These are phyloP conservation scores for Aspergillus conjunctus DNA, from an alignment of 495 filamentous ascomycete species.

Conservation along the genomic window DNA sequence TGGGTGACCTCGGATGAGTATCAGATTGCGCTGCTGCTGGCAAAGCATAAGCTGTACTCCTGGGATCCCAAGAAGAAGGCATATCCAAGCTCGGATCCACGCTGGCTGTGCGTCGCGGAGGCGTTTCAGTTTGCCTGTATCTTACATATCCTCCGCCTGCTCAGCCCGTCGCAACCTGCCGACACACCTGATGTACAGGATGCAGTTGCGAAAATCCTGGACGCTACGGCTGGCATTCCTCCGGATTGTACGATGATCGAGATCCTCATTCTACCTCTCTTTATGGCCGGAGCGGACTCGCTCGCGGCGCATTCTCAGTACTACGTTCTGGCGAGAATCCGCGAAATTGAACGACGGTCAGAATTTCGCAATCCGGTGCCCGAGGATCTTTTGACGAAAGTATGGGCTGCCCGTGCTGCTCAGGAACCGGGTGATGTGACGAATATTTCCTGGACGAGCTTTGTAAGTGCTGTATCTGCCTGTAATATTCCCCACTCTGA, in stretches of 20 bases:
- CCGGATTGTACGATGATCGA: slow-evolving; percentile 32
- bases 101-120: slow-evolving; percentile 37
- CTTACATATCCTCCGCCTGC: slow-evolving; percentile 35
- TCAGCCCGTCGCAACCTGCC: slow-evolving; percentile 33
- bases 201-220: slow-evolving; percentile 35
- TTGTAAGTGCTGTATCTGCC: slow-evolving; percentile 32
- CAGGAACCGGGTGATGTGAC: slow-evolving; percentile 28
- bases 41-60: slow-evolving; percentile 31
- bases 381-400: slow-evolving; percentile 30
- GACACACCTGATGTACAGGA: slow-evolving; percentile 31
- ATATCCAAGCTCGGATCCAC: slow-evolving; percentile 34
- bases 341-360: slow-evolving; percentile 34
- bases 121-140: slow-evolving; percentile 41
- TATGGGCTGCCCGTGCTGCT: slow-evolving; percentile 37
- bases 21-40: slow-evolving; percentile 21
- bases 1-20: slow-evolving; percentile 26
- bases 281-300: slow-evolving; percentile 42
- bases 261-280: slow-evolving; percentile 38
- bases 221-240: slow-evolving; percentile 37
- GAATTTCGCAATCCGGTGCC: slow-evolving; percentile 37
- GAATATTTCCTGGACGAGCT: slow-evolving; percentile 41
- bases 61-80: slow-evolving; percentile 31
- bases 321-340: slow-evolving; percentile 35
- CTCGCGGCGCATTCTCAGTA: slow-evolving; percentile 37
- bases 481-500: slow-evolving; percentile 12